Percentiles rank a stretch among this genome's conserved stretches.
Conservation (phyloP, 2,329 filamentous ascomycete genomes). For the Sarocladiaceae sp. region DNA sequence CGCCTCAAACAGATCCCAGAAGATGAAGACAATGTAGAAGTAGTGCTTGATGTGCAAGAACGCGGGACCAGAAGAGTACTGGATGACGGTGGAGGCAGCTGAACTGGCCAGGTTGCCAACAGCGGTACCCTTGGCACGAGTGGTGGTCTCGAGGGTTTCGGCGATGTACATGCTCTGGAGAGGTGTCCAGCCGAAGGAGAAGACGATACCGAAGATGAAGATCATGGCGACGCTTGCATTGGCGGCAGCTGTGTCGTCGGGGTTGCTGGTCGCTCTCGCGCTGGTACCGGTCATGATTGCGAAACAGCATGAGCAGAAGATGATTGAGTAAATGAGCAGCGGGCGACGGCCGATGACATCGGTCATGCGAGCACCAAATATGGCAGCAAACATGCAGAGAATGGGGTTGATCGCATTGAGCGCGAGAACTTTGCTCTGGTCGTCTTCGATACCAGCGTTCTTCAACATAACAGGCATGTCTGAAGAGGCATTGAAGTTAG, state of each 20-base stretch:
- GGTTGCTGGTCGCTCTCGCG: slow-evolving; percentile 38
- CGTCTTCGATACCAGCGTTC: slow-evolving; percentile 46
- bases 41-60: slow-evolving; percentile 39
- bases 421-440: slow-evolving; percentile 42
- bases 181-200: slow-evolving; percentile 18
- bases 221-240: slow-evolving; percentile 57
- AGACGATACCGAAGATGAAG: slow-evolving; percentile 47
- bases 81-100: slow-evolving; percentile 33
- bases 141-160: slow-evolving; percentile 16
- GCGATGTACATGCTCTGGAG: slow-evolving; percentile 16
- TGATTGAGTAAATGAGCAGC: slow-evolving; percentile 33
- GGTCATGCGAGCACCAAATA: slow-evolving; percentile 51
- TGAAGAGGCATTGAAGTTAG: no score
- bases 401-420: slow-evolving; percentile 51
- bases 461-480: slow-evolving; percentile 48
- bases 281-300: slow-evolving; percentile 50
- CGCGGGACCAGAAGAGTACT: slow-evolving; percentile 39
- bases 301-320: slow-evolving; percentile 35
- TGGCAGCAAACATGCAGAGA: slow-evolving; percentile 44
- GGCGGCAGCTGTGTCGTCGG: slow-evolving; percentile 35
- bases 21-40: slow-evolving; percentile 41
- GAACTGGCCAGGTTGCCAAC: slow-evolving; percentile 37
- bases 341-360: slow-evolving; percentile 56
- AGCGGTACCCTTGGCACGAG: slow-evolving; percentile 21
- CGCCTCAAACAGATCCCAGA: slow-evolving; percentile 39